Evolutionary conservation across 306 rosid genomes (phyloP).

Genomic region (Vicia faba): DNA sequence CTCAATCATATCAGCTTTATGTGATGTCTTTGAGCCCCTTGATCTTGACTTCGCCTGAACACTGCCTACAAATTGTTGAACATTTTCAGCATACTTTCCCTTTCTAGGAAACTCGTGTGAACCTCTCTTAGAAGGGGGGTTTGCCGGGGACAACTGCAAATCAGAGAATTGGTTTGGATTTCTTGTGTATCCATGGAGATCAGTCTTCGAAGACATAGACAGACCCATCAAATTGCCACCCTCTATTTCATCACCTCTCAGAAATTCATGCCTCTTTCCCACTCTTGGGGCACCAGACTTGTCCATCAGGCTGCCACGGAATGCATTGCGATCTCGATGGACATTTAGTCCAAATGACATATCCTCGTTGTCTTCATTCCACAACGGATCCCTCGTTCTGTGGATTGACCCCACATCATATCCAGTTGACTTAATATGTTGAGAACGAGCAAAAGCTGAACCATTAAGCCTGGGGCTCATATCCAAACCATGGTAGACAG

Average conservation of each 20-base stretch:
- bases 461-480: conserved; percentile 62
- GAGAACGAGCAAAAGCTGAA: conserved; percentile 57
- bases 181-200: conserved; percentile 54
- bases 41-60: conserved; percentile 61
- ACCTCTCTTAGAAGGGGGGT: conserved; percentile 58
- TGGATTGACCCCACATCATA: conserved; percentile 56
- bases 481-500: conserved; percentile 58
- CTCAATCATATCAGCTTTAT: conserved; percentile 51
- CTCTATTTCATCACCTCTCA: conserved; percentile 57
- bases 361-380: conserved; percentile 54
- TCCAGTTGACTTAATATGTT: conserved; percentile 48
- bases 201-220: conserved; percentile 66
- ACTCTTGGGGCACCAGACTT: conserved; percentile 55
- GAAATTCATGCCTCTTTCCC: conserved; percentile 62
- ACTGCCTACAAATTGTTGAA: conserved; percentile 53
- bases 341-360: conserved; percentile 50
- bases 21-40: conserved; percentile 45
- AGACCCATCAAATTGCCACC: conserved; percentile 54
- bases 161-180: conserved; percentile 53
- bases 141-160: conserved; percentile 49
- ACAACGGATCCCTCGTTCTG: conserved; percentile 61
- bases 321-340: conserved; percentile 52
- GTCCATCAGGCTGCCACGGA: conserved; percentile 49
- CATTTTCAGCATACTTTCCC: conserved; percentile 58
- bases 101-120: conserved; percentile 57